Conservation (phyloP, 352 stramenopile genomes). For the Globisporangium irregulare region DNA sequence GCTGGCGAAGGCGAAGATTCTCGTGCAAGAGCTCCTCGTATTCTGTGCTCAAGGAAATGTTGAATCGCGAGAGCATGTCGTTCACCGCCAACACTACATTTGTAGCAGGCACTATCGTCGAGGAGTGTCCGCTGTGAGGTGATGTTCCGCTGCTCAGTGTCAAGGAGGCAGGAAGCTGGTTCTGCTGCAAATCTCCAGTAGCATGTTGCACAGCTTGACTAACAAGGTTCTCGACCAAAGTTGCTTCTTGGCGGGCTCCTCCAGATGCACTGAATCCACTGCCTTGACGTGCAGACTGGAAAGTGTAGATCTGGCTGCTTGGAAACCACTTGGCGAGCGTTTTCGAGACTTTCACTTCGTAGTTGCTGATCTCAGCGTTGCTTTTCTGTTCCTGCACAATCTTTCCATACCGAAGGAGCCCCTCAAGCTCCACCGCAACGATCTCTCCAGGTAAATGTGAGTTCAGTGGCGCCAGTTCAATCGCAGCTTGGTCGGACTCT, state of each 20-base stretch:
- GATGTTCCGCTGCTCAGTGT: not conserved
- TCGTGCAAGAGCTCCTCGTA: slow-evolving; percentile 68
- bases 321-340: slow-evolving; percentile 34
- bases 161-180: slow-evolving; percentile 18
- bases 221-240: not conserved
- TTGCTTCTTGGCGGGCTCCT: not conserved
- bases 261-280: not conserved
- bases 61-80: slow-evolving; percentile 63
- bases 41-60: slow-evolving; percentile 61
- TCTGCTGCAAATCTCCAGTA: not conserved
- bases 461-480: slow-evolving; percentile 62
- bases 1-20: slow-evolving; percentile 58
- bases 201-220: not conserved
- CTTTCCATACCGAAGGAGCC: slow-evolving; percentile 57
- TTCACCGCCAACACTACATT: slow-evolving; percentile 78
- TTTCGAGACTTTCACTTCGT: slow-evolving; percentile 61
- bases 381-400: slow-evolving; percentile 42
- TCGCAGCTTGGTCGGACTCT: slow-evolving; percentile 35
- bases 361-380: slow-evolving; percentile 40
- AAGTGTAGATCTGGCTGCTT: slow-evolving; percentile 71
- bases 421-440: slow-evolving; percentile 51
- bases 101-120: slow-evolving; percentile 24
- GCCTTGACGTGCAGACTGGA: slow-evolving; percentile 44
- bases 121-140: not conserved
- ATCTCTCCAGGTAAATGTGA: slow-evolving; percentile 71